Evolutionary conservation across 805 yeast genomes (phyloP).

Genomic region (Candida silvicultrix): DNA sequence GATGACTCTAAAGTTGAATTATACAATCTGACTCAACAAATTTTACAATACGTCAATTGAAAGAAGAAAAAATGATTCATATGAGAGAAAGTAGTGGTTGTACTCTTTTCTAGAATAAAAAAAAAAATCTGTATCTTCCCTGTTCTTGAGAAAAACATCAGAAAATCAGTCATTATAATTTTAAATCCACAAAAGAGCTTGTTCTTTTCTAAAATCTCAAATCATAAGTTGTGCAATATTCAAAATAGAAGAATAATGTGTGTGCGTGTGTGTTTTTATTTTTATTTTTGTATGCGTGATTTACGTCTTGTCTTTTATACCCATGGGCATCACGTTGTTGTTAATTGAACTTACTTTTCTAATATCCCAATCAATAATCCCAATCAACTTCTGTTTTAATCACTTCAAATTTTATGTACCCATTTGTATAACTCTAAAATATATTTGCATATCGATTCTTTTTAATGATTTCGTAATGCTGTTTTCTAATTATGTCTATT

Average conservation of each 20-base stretch:
- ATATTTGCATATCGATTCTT: neutral
- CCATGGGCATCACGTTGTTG: neutral
- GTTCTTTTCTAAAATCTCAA: too few species aligned
- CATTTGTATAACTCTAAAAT: neutral
- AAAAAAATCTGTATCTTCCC: too few species aligned
- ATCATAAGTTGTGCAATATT: neutral
- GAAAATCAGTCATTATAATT: neutral
- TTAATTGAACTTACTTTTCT: too few species aligned
- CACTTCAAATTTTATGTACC: neutral
- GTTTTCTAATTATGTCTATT: neutral
- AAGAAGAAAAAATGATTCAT: too few species aligned
- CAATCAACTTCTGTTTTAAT: neutral
- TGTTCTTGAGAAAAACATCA: too few species aligned
- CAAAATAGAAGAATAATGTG: too few species aligned
- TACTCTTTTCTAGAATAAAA: too few species aligned
- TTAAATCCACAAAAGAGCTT: neutral
- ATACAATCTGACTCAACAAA: constrained; percentile 62
- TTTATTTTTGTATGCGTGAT: too few species aligned
- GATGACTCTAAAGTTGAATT: constrained; percentile 63
- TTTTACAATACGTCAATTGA: constrained; percentile 41
- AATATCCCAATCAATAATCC: neutral
- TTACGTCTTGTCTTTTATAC: too few species aligned
- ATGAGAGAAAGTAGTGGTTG: too few species aligned
- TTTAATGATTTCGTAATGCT: neutral
- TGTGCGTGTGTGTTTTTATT: too few species aligned